Evolutionary conservation across 345 rosid genomes (phyloP).

Genomic region (Arabidopsis thaliana): DNA sequence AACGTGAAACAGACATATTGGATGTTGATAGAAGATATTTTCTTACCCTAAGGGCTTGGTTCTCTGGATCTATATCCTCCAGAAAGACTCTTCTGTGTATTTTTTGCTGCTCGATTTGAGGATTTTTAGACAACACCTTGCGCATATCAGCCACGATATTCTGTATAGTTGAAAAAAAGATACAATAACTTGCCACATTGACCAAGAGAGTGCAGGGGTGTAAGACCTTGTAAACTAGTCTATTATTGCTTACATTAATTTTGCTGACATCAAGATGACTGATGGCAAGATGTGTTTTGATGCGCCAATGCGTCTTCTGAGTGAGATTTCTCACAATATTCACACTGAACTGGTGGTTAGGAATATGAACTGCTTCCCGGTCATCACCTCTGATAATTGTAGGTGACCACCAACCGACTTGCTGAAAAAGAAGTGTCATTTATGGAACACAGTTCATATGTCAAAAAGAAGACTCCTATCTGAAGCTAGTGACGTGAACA

Average conservation of each 20-base stretch:
- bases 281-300: constrained; percentile 86
- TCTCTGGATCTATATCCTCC: constrained; percentile 69
- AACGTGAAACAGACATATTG: background rate
- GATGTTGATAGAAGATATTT: background rate
- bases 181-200: constrained; percentile 14
- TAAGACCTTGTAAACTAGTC: constrained; percentile 12
- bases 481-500: constrained; percentile 16
- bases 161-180: constrained; percentile 46
- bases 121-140: constrained; percentile 90
- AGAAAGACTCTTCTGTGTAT: constrained; percentile 93
- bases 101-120: constrained; percentile 92
- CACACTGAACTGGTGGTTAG: constrained; percentile 87
- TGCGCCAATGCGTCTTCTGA: constrained; percentile 97
- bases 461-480: background rate
- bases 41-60: constrained; percentile 82
- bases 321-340: constrained; percentile 92
- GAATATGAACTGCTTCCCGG: constrained; percentile 96
- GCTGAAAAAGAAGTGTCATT: constrained; percentile 52
- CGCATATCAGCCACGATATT: constrained; percentile 92
- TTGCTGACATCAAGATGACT: constrained; percentile 92
- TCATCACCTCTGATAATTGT: constrained; percentile 95
- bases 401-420: constrained; percentile 99
- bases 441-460: constrained; percentile 14
- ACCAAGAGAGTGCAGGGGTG: constrained; percentile 9
- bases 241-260: constrained; percentile 64